A percentile compares a stretch with the other conserved stretches of the same genome.
Evolutionary conservation across 2,329 filamentous ascomycete genomes (phyloP).

Genomic region (Colletotrichum sp.): DNA sequence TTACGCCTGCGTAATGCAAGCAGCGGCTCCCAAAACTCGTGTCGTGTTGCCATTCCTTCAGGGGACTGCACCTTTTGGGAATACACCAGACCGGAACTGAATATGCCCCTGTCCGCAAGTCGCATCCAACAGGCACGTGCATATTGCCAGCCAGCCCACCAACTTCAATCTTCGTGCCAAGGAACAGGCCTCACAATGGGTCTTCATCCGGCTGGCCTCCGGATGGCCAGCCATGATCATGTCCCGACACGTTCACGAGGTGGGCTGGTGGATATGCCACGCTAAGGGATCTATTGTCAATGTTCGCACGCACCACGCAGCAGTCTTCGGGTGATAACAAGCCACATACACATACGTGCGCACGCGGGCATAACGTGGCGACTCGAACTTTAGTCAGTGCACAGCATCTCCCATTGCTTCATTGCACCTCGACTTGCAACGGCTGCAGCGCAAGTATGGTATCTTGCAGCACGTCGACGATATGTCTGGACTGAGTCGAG

Average conservation of each 20-base stretch:
- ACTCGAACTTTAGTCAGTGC: background rate
- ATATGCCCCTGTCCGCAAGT: background rate
- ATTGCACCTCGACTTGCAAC: background rate
- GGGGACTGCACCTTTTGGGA: background rate
- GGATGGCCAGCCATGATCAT: background rate
- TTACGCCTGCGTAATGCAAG: background rate
- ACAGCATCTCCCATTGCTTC: background rate
- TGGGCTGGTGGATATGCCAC: background rate
- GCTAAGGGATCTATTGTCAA: background rate
- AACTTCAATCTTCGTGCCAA: background rate
- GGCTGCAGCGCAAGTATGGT: background rate
- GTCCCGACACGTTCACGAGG: background rate
- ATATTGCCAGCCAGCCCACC: background rate
- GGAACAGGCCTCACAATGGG: background rate
- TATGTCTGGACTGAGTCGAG: background rate
- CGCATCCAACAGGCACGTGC: background rate
- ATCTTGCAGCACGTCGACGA: background rate
- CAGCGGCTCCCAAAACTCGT: background rate
- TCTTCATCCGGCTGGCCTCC: background rate
- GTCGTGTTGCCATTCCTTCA: background rate
- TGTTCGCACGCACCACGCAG: background rate
- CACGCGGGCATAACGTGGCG: background rate
- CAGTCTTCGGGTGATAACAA: background rate
- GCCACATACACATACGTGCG: background rate
- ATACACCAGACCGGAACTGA: background rate